phyloP scores from a whole-genome alignment of 2,329 filamentous ascomycete species.

The Alternaria viburni region DNA sequence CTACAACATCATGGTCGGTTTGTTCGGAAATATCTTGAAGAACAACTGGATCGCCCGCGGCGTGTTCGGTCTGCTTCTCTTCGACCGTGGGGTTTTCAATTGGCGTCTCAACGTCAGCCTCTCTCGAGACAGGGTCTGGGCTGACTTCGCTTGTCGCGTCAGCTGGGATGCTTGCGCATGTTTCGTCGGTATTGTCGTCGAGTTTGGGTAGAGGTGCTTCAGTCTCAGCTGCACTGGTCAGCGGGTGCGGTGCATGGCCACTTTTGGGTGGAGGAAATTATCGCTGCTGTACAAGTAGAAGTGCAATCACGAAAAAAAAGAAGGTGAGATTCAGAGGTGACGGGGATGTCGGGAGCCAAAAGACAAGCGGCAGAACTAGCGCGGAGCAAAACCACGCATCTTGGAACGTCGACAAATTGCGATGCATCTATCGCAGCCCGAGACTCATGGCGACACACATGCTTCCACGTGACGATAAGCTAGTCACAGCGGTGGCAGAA shows the following conservation, averaged over 20 bases:
- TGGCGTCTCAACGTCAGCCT: conserved; percentile 10
- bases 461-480: conserved; percentile 37
- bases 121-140: conserved; percentile 10
- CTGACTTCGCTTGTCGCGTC: conserved; percentile 9
- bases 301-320: conserved; percentile 1
- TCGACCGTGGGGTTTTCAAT: conserved; percentile 5
- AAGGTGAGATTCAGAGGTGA: conserved; percentile 13
- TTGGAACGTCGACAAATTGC: conserved; percentile 32
- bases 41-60: not conserved
- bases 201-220: not conserved
- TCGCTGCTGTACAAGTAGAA: conserved; percentile 7
- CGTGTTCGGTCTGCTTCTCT: conserved; percentile 1
- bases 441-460: conserved; percentile 21
- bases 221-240: conserved; percentile 16
- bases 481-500: conserved; percentile 22
- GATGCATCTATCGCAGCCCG: conserved; percentile 37
- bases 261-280: not conserved
- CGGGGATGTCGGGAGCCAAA: conserved; percentile 21
- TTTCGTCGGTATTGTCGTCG: conserved; percentile 2
- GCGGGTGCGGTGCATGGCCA: not conserved
- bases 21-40: conserved; percentile 1
- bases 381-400: conserved; percentile 27
- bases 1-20: conserved; percentile 5
- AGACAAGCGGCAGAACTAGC: conserved; percentile 19
- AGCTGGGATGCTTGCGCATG: conserved; percentile 12